Base-by-base conservation (phyloP, 805 yeast genomes). In the Cyberlindnera saturnus region DNA sequence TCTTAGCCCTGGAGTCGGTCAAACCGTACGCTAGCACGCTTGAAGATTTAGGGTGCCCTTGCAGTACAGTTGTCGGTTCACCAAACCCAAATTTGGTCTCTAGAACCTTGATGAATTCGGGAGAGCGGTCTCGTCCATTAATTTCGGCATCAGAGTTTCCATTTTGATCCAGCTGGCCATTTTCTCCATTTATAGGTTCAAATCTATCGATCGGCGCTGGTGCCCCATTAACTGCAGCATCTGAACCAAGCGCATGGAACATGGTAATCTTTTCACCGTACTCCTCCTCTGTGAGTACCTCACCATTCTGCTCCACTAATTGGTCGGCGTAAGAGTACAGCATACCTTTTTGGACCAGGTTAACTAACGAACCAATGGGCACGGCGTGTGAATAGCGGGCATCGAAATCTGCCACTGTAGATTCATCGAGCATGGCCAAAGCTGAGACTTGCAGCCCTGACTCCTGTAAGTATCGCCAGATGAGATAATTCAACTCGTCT, bases 391-490 rank as follows among this genome's bases (percentile, higher is more conserved):
- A 67, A 47, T 75, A 71, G 42, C 66, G 64, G 3, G 61, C 60
- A 37, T 80, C 96, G 47, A 76, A 73, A 17, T 71, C 70, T 48
- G 77, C 70, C 10, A 85, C 81, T 17, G 73, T 66, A 1, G 91
- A 69, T 51, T 86, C 90, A 51, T 85, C 82, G 49, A 84, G 86
- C 26, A 93, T 64, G 0, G 96, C 95, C 55, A 74, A 79, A 0
- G 96, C 89, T 2, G 93, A 71, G 17, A 86, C 71, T 40, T 86
- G 90, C 33, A 61, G 70, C 3, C 95, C 95, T 6, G 82, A 70
- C 61, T 93, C 98, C 58, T 88, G 96, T 32, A 89, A 71, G 58
- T 91, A 93, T 48, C 97, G 68, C 96, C 96, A 93, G 42, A 91
- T 77, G 53, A 93, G 73, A 60, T 91, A 91, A 68, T 91, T 93